Evolutionary conservation across 192 early-diverging fungal species (phyloP).

Genomic region (Entomortierella lignicola): DNA sequence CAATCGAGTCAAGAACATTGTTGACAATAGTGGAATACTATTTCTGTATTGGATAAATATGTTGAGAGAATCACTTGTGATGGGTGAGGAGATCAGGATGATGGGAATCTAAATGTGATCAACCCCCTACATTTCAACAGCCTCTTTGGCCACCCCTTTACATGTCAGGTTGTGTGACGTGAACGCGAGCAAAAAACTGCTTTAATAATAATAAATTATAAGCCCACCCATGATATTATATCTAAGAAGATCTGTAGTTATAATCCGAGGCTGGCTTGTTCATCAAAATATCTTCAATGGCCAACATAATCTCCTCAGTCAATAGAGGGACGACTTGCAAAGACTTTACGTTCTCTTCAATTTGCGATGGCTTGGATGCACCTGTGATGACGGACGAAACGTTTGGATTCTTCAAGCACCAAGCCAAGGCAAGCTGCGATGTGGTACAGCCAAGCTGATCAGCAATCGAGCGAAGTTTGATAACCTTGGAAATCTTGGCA

Average conservation of each 20-base stretch:
- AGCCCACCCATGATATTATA: too few relatives aligned
- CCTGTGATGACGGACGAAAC: conserved; percentile 74
- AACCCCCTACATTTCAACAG: too few relatives aligned
- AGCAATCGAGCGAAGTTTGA: conserved; percentile 33
- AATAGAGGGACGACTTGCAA: conserved; percentile 67
- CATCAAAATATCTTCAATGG: conserved; percentile 75
- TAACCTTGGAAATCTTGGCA: conserved; percentile 74
- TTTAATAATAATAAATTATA: too few relatives aligned
- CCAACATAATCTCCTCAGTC: conserved; percentile 73
- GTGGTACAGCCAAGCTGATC: conserved; percentile 38
- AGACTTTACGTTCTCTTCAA: conserved; percentile 79
- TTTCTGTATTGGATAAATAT: too few relatives aligned
- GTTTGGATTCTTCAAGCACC: conserved; percentile 71
- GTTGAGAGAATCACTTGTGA: too few relatives aligned
- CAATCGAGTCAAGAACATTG: neutral
- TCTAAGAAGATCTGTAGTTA: conserved; percentile 63
- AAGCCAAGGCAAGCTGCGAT: conserved; percentile 38
- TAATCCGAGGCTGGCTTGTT: conserved; percentile 74
- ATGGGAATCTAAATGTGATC: too few relatives aligned
- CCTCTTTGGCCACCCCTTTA: too few relatives aligned
- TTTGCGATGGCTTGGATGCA: conserved; percentile 74
- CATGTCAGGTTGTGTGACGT: too few relatives aligned
- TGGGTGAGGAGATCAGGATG: too few relatives aligned
- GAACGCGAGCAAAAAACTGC: too few relatives aligned
- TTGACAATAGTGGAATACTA: too few relatives aligned